A percentile compares a stretch with the other conserved stretches of the same genome.
Conservation (phyloP, 2,329 filamentous ascomycete genomes). For the Thielaviopsis euricoi region DNA sequence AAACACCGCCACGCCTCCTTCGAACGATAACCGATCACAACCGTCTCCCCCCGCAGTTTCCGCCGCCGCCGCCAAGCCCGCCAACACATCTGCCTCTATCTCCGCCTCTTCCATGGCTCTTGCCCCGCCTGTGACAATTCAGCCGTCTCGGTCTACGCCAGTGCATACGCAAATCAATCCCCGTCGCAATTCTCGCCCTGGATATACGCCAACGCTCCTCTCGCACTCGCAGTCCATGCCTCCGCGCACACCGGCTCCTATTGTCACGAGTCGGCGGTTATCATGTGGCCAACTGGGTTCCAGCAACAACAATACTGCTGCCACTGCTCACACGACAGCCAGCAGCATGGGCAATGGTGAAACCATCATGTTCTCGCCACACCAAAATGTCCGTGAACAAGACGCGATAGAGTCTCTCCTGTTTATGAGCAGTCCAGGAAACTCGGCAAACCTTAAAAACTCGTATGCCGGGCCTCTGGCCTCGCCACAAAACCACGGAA, state of each 20-base stretch:
- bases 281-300: constrained; percentile 21
- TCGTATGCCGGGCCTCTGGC: constrained; percentile 28
- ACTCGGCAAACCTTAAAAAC: constrained; percentile 46
- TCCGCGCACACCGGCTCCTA: constrained; percentile 17
- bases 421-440: constrained; percentile 67
- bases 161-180: constrained; percentile 21
- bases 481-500: constrained; percentile 16
- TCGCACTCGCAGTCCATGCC: constrained; percentile 29
- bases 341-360: constrained; percentile 20
- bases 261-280: constrained; percentile 17
- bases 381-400: constrained; percentile 56
- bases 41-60: background rate
- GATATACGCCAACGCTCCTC: constrained; percentile 33
- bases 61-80: background rate
- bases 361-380: constrained; percentile 48
- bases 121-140: constrained; percentile 38
- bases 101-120: constrained; percentile 17
- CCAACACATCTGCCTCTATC: background rate
- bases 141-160: constrained; percentile 26
- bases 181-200: constrained; percentile 34
- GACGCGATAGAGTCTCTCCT: constrained; percentile 67
- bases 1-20: constrained; percentile 5
- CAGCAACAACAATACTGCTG: background rate
- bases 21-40: constrained; percentile 6
- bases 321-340: background rate